Percentiles rank a stretch among this genome's conserved stretches.
phyloP scores from a whole-genome alignment of 441 rosid species.

The Manihot esculenta region DNA sequence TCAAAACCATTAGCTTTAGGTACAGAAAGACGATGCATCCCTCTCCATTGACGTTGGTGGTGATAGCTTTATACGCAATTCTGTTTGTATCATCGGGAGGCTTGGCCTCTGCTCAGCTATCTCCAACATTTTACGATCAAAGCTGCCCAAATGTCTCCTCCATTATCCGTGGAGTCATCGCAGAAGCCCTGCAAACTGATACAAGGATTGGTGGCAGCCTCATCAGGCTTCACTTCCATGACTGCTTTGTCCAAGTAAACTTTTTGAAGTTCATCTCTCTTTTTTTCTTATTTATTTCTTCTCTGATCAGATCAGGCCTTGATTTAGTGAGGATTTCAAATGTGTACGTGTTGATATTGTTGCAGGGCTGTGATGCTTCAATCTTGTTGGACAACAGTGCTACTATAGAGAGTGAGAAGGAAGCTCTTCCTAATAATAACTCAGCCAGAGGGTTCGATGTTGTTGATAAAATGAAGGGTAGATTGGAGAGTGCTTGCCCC shows the following conservation, averaged over 20 bases:
- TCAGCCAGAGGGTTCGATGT: constrained; percentile 61
- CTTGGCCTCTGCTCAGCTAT: constrained; percentile 37
- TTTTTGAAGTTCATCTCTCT: neutral
- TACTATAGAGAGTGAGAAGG: constrained; percentile 52
- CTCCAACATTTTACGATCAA: constrained; percentile 42
- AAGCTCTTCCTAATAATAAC: constrained; percentile 34
- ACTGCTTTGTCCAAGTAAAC: constrained; percentile 68
- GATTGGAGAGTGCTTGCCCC: constrained; percentile 55
- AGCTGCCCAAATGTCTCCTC: constrained; percentile 45
- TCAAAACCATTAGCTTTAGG: too few species aligned
- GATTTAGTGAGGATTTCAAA: too few species aligned
- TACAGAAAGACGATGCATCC: too few species aligned
- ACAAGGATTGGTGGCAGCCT: constrained; percentile 60
- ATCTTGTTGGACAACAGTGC: constrained; percentile 48
- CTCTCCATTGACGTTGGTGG: neutral
- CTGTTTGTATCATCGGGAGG: neutral
- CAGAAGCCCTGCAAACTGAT: constrained; percentile 37
- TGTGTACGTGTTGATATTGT: neutral
- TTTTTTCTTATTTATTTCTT: neutral
- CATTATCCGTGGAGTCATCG: constrained; percentile 39
- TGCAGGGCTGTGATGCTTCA: constrained; percentile 61
- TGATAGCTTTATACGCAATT: neutral
- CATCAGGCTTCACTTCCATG: constrained; percentile 74
- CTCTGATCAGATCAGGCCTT: too few species aligned
- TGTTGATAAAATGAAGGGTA: constrained; percentile 59